Conservation (phyloP, 768 basidiomycete species). For the Cyathus striatus region DNA sequence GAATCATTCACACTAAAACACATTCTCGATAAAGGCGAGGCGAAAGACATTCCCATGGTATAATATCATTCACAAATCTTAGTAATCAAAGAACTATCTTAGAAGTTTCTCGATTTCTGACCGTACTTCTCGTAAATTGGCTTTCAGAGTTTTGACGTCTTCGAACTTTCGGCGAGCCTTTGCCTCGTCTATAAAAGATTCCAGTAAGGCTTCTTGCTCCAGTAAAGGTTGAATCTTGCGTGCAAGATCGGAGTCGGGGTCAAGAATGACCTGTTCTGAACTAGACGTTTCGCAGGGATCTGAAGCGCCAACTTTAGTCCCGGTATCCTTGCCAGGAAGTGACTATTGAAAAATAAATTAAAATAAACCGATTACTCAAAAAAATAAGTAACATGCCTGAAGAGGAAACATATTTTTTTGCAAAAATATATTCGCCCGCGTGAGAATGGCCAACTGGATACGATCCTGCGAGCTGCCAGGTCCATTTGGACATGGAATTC, state of each 20-base stretch:
- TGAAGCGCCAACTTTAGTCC: constrained; percentile 10
- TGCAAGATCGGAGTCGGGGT: constrained; percentile 68
- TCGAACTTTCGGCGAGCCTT: constrained; percentile 91
- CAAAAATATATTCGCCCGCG: constrained; percentile 74
- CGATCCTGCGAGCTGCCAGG: constrained; percentile 74
- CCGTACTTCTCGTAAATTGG: constrained; percentile 78
- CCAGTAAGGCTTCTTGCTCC: constrained; percentile 90
- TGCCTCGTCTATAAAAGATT: constrained; percentile 88
- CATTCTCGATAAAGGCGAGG: too few species aligned
- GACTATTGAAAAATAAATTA: constrained; percentile 24
- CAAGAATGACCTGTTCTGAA: constrained; percentile 25
- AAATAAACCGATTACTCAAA: background rate
- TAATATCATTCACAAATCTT: too few species aligned
- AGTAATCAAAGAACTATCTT: too few species aligned
- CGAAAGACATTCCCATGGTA: too few species aligned
- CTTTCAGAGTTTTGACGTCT: constrained; percentile 81
- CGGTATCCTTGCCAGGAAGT: constrained; percentile 46
- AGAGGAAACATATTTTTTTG: constrained; percentile 89
- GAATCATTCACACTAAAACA: too few species aligned
- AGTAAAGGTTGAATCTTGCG: constrained; percentile 78
- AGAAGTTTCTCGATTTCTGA: constrained; percentile 75
- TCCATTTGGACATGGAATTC: constrained; percentile 57
- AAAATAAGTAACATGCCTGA: constrained; percentile 40
- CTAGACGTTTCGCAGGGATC: constrained; percentile 10
- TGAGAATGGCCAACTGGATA: constrained; percentile 77